Evolutionary conservation across 2,329 filamentous ascomycete genomes (phyloP), one percentile per base, ranked within the genome.

Genomic region (Capronia coronata): DNA sequence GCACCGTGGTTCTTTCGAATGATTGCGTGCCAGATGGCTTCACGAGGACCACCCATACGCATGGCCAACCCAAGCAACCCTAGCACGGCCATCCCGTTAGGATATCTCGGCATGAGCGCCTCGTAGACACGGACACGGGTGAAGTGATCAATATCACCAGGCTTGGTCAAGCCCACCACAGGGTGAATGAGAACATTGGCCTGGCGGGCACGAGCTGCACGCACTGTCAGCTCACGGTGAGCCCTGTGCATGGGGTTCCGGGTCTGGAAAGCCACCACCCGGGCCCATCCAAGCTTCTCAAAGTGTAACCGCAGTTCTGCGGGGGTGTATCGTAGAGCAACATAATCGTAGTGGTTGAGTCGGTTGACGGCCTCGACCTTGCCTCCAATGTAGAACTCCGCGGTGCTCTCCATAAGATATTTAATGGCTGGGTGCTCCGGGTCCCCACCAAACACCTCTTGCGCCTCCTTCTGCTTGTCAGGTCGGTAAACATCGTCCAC

Each of bases 1-100:
- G 91, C 89, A 64, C 93, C 93, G 75, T 96, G 90, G 74, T 98
- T 98, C 84, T 97, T 98, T 68, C 93, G 89, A 78, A 98, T 98
- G 65, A 98, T 95, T 66, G 93, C 93, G 77, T 98, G 93, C 93
- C 93, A 98, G 74, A 98, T 89, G 61, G 93, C 93, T 77, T 98
- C 93, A 61, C 93, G 87, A 57, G 93, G 93, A 63, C 93, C 93
- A 66, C 89, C 93, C 93, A 98, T 98, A 68, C 93, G 86, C 93
- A 98, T 98, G 64, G 93, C 93, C 58, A 98, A 79, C 51, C 90
- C 90, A 47, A 98, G 80, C 35, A 98, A 87, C 71, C 89, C 91
- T 59, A 98, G 82, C 32, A 94, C 89, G 52, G 93, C 93, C 93
- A 98, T 98, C 65, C 93, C 93, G 71, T 97, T 98, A 71, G 93